Conservation (phyloP, 202 grass and related monocot species). For the Eragrostis tef region DNA sequence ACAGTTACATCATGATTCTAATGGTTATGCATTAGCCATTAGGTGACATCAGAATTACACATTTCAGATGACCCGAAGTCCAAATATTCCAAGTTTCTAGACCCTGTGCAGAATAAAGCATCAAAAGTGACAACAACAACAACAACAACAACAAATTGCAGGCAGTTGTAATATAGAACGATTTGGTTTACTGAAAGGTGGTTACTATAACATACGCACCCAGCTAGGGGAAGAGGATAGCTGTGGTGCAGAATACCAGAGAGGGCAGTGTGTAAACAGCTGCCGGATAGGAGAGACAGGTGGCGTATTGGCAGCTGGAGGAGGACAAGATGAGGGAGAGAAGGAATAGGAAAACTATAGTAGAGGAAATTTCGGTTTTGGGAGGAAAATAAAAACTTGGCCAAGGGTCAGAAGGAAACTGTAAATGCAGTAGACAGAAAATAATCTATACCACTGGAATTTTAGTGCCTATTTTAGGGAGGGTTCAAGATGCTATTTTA, state of each 20-base stretch:
- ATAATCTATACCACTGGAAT: not conserved
- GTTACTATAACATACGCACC: not conserved
- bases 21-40: not conserved
- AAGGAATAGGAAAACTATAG: not conserved
- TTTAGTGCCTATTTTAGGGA: not conserved
- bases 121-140: too few species aligned
- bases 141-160: constrained; percentile 14
- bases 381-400: not conserved
- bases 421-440: not conserved
- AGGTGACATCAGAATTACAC: constrained; percentile 25
- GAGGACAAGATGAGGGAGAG: not conserved
- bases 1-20: constrained; percentile 14
- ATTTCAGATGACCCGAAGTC: constrained; percentile 24
- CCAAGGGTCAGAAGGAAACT: not conserved
- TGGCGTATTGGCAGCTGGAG: not conserved
- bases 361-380: not conserved
- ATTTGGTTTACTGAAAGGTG: not conserved
- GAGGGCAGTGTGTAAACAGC: not conserved
- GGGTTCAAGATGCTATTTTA: not conserved
- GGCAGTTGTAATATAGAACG: not conserved
- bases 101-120: not conserved
- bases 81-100: constrained; percentile 11
- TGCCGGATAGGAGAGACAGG: not conserved
- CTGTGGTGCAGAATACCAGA: not conserved
- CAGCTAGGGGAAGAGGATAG: not conserved